These are phyloP conservation scores for Akanthomyces muscarius DNA, from an alignment of 2,329 filamentous ascomycete genomes.

Conservation along the genomic window DNA sequence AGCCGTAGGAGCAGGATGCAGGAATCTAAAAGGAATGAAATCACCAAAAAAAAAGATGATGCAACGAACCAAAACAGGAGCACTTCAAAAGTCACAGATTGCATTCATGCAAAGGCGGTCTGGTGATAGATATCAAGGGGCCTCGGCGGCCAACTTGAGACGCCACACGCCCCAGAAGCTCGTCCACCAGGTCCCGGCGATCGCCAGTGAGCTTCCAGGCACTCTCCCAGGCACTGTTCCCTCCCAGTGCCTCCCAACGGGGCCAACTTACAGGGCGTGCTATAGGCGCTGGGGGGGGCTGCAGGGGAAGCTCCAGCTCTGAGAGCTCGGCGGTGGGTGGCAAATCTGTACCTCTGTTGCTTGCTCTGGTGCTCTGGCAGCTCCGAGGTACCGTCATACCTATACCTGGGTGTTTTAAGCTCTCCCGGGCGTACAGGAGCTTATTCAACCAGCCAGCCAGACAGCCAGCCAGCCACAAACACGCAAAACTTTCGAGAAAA, in stretches of 20 bases:
- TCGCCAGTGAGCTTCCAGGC: not conserved
- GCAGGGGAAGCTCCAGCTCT: too few relatives aligned
- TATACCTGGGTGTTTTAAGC: too few relatives aligned
- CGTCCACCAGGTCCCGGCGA: not conserved
- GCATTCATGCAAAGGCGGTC: slow-evolving; percentile 1
- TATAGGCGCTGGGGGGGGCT: not conserved
- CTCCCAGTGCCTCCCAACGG: not conserved
- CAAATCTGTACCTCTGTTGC: too few relatives aligned
- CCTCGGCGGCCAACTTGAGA: slow-evolving; percentile 9
- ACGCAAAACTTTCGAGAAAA: too few relatives aligned
- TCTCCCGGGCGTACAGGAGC: too few relatives aligned
- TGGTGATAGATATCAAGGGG: not conserved
- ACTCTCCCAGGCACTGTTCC: not conserved
- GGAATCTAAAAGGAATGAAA: not conserved
- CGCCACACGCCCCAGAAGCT: slow-evolving; percentile 15
- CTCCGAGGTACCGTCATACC: too few relatives aligned
- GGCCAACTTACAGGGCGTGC: not conserved
- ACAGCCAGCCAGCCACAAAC: too few relatives aligned
- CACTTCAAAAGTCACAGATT: not conserved
- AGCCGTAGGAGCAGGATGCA: not conserved
- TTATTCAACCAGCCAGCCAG: too few relatives aligned
- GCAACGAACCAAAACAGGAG: not conserved
- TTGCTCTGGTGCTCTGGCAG: too few relatives aligned
- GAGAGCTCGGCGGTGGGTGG: too few relatives aligned
- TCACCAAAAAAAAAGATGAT: not conserved